Base-by-base conservation (phyloP, 2,329 filamentous ascomycete species). In the Neofusicoccum ribis region DNA sequence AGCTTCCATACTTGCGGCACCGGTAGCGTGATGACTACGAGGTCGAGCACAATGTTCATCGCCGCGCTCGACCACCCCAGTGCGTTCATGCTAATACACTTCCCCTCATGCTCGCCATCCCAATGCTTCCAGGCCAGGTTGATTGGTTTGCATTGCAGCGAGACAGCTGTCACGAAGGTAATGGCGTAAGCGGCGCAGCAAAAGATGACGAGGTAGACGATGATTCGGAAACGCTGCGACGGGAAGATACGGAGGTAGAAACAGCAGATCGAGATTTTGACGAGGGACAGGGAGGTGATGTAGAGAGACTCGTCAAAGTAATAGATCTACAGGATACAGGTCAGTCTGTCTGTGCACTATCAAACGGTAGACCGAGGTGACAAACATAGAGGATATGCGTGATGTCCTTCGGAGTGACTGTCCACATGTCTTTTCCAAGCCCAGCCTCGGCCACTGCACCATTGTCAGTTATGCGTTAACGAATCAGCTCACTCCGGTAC, bases 371-470 rank as follows among this genome's bases (percentile, higher is more conserved):
- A 11, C 17, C 3, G 23, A 12, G 39, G 20, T 1, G n/a, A n/a
- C 62, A 46, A 5, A 67, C 50, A 17, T 73, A 73, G 37, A 77
- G 71, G 34, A 86, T 83, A 0, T 71, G 70, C 34, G 79, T 82
- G 51, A 87, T 78, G 15, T 77, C 68, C 0, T 76, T 70, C 0
- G 76, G 71, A 0, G 74, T 66, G 4, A 86, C 66, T 0, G 81
- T 83, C 84, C 84, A 86, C 15, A 85, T 76, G 54, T 86, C 84
- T 17, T 71, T 77, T 6, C 84, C 83, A 7, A 85, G 72, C 1
- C 84, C 84, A 58, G 79, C 76, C 23, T 71, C 68, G 52, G 61
- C 62, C n/a, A 67, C 52, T 71, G 36, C 2, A 7, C 8, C 9
- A 3, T 14, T 34, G 36, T 65, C 23, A 43, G 36, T 5, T 2